A percentile compares a stretch with the other conserved stretches of the same genome.
These are phyloP conservation scores for Venturia carpophila DNA, from an alignment of 2,329 filamentous ascomycete species.

Conservation along the genomic window DNA sequence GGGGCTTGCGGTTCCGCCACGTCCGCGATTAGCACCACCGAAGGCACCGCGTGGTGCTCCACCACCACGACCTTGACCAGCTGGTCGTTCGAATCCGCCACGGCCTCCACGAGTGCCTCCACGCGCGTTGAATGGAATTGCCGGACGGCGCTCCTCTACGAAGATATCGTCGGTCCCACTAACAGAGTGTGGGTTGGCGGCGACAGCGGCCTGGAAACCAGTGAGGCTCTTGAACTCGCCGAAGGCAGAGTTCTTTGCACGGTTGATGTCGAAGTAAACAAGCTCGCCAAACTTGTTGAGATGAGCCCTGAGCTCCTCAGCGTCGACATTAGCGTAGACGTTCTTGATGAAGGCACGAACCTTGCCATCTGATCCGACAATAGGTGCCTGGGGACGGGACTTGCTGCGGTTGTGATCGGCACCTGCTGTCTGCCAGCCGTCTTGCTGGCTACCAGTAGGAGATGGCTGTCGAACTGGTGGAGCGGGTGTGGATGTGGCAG, in stretches of 20 bases:
- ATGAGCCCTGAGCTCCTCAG: constrained; percentile 60
- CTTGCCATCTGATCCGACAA: constrained; percentile 53
- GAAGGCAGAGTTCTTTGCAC: constrained; percentile 89
- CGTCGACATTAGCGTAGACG: constrained; percentile 79
- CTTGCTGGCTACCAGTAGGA: constrained; percentile 37
- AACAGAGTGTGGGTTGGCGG: constrained; percentile 77
- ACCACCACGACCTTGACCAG: constrained; percentile 63
- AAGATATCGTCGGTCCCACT: constrained; percentile 69
- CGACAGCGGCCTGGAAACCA: constrained; percentile 74
- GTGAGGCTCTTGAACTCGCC: constrained; percentile 80
- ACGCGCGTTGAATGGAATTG: constrained; percentile 32
- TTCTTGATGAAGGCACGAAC: constrained; percentile 86
- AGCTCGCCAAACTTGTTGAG: constrained; percentile 63
- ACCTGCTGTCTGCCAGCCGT: constrained; percentile 84
- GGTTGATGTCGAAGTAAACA: constrained; percentile 56
- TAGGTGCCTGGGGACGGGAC: constrained; percentile 60
- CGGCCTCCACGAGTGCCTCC: constrained; percentile 36
- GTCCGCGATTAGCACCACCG: constrained; percentile 61
- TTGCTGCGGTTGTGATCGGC: constrained; percentile 74
- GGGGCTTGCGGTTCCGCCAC: constrained; percentile 41
- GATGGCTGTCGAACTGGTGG: constrained; percentile 32
- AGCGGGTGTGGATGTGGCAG: constrained; percentile 23
- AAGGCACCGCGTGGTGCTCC: constrained; percentile 56
- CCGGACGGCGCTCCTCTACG: constrained; percentile 79
- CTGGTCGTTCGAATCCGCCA: constrained; percentile 46